phyloP scores from a whole-genome alignment of 129 eudicot genomes.

The Escallonia rubra region DNA sequence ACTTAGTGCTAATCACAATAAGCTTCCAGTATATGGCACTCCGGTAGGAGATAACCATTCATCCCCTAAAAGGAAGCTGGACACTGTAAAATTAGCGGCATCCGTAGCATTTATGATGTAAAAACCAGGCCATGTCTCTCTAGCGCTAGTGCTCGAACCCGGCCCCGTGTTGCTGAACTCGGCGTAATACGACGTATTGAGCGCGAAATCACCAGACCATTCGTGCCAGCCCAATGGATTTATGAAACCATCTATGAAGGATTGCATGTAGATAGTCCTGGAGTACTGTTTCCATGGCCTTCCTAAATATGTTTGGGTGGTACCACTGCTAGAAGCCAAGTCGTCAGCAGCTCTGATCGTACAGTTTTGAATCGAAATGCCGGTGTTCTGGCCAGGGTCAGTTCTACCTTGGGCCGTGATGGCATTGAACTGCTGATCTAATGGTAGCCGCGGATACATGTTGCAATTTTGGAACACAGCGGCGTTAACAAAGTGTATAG shows the following conservation, averaged over 20 bases:
- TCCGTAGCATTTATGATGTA: slow-evolving; percentile 56
- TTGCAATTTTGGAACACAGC: slow-evolving; percentile 75
- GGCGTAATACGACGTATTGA: slow-evolving; percentile 70
- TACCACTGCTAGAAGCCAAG: slow-evolving; percentile 27
- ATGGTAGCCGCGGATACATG: slow-evolving; percentile 67
- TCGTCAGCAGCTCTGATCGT: slow-evolving; percentile 54
- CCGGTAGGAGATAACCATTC: slow-evolving; percentile 70
- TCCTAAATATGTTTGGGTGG: slow-evolving; percentile 56
- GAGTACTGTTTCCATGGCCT: slow-evolving; percentile 92
- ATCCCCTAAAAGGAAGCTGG: slow-evolving; percentile 55
- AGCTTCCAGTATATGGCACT: slow-evolving; percentile 52
- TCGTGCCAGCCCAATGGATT: slow-evolving; percentile 58
- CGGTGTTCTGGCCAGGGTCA: slow-evolving; percentile 82
- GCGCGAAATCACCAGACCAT: slow-evolving; percentile 83
- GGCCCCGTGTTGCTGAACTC: slow-evolving; percentile 79
- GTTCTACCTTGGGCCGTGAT: slow-evolving; percentile 92
- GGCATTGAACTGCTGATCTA: slow-evolving; percentile 63
- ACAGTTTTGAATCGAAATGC: slow-evolving; percentile 61
- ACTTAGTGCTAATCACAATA: slow-evolving; percentile 1
- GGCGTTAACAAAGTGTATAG: slow-evolving; percentile 55
- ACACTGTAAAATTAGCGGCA: slow-evolving; percentile 64
- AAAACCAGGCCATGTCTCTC: slow-evolving; percentile 76
- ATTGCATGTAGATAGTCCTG: slow-evolving; percentile 59
- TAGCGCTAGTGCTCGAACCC: slow-evolving; percentile 45
- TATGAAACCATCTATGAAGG: slow-evolving; percentile 44